Conservation (phyloP, 2,329 filamentous ascomycete genomes). For the Arthroderma sp. region DNA sequence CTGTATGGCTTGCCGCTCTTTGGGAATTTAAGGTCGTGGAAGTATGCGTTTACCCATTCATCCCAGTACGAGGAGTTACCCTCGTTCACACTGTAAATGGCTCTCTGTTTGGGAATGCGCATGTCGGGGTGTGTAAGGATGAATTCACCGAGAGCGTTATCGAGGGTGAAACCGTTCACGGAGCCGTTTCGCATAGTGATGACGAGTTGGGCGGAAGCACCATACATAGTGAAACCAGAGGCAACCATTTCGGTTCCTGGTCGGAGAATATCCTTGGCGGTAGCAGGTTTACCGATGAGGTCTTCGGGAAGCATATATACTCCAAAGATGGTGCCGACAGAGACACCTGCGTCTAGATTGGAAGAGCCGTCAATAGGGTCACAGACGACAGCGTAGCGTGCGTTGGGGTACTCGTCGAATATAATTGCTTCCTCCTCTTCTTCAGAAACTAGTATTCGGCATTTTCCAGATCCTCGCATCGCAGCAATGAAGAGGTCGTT, state of each 20-base stretch:
- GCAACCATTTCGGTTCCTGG: slow-evolving; percentile 86
- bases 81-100: slow-evolving; percentile 98
- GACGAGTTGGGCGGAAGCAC: slow-evolving; percentile 87
- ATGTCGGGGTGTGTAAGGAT: slow-evolving; percentile 96
- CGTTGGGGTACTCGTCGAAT: slow-evolving; percentile 60
- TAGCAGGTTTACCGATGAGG: slow-evolving; percentile 43
- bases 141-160: slow-evolving; percentile 94
- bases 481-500: slow-evolving; percentile 95
- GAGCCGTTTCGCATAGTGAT: slow-evolving; percentile 87
- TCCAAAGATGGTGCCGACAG: slow-evolving; percentile 92
- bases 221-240: slow-evolving; percentile 99
- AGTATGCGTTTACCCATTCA: slow-evolving; percentile 73
- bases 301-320: slow-evolving; percentile 79
- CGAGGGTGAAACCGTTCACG: slow-evolving; percentile 96
- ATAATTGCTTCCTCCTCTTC: slow-evolving; percentile 89
- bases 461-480: slow-evolving; percentile 86
- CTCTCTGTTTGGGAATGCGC: slow-evolving; percentile 62
- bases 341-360: slow-evolving; percentile 94
- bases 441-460: slow-evolving; percentile 87
- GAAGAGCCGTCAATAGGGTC: slow-evolving; percentile 97
- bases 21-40: slow-evolving; percentile 76
- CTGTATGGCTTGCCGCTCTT: slow-evolving; percentile 74
- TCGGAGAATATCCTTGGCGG: slow-evolving; percentile 61
- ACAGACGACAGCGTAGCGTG: slow-evolving; percentile 88
- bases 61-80: slow-evolving; percentile 97